Percentiles rank a stretch among this genome's conserved stretches.
Evolutionary conservation across 108 stramenopile species (phyloP).

Genomic region (Pseudonitzschia multistriata): DNA sequence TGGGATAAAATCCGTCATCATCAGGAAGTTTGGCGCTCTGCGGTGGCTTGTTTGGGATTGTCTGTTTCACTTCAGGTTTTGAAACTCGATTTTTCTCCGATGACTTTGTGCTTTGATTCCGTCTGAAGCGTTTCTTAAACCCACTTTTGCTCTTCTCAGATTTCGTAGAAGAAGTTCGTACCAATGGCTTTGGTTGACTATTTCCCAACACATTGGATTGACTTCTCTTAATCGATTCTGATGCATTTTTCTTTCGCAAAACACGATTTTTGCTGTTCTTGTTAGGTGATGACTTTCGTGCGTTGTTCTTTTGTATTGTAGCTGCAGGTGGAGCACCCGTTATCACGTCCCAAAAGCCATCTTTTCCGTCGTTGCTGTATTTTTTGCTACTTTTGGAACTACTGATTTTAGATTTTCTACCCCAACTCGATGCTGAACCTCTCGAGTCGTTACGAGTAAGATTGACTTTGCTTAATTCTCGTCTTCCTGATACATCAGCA

Average conservation of each 20-base stretch:
- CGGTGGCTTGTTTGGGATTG: background rate
- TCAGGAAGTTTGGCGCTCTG: background rate
- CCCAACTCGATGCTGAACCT: background rate
- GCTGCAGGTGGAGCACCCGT: conserved; percentile 12
- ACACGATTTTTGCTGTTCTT: background rate
- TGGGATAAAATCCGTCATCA: conserved; percentile 3
- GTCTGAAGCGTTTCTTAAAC: conserved; percentile 1
- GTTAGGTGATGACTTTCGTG: background rate
- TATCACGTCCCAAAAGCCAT: conserved; percentile 12
- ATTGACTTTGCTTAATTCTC: background rate
- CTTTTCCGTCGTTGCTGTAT: background rate
- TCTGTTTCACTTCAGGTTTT: background rate
- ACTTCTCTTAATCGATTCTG: conserved; percentile 1
- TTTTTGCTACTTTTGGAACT: conserved; percentile 1
- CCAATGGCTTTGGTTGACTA: background rate
- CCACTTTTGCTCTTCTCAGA: background rate
- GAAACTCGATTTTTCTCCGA: background rate
- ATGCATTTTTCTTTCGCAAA: background rate
- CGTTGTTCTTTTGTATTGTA: background rate
- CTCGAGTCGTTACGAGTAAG: background rate
- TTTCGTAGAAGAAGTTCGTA: background rate
- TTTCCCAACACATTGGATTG: background rate
- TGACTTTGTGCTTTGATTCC: background rate
- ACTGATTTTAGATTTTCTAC: background rate
- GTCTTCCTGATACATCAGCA: background rate